Base-by-base conservation (phyloP, 2,329 filamentous ascomycete genomes). In the Malbranchea cinnamomea region DNA sequence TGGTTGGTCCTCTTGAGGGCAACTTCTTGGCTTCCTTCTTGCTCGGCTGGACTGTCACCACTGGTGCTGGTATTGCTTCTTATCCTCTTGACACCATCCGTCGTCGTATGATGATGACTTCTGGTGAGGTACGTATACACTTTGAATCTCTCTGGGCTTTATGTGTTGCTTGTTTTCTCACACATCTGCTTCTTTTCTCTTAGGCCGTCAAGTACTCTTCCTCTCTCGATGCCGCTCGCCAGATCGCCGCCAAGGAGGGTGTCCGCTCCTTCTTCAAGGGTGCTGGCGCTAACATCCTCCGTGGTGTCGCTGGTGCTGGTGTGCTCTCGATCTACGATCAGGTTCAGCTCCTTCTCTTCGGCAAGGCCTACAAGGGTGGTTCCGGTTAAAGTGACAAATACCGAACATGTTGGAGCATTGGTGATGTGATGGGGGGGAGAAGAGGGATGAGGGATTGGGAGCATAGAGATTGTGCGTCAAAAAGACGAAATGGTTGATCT, bases 31-130 rank as follows among this genome's bases (percentile, higher is more conserved):
- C 89, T 63, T 98, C 89, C 49, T 98, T 98, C 84, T 58, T 74
- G 60, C 89, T 98, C 66, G 89, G 89, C 62, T 98, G 89, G 89
- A 70, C 72, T 66, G 89, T 98, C 74, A 98, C 89, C 71, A 98
- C 89, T 63, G 89, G 80, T 91, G 89, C 89, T 66, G 89, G 89
- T 92, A 93, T 98, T 65, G 89, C 89, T 68, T 95, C 89, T 58
- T 98, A 98, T 75, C 89, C 89, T 71, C 84, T 98, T 60, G 89
- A 98, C 68, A 98, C 89, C 60, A 84, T 98, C 73, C 89, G 89
- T 76, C 85, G 89, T 77, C 89, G 89, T 71, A 98, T 98, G 89
- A 98, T 98, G 89, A 98, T 98, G 89, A 98, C 89, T 55, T 78
- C 73, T 48, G 72, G 72, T 64, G 72, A 77, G 64, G 66, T 70